Evolutionary conservation across 306 rosid species (phyloP).

Genomic region (Mimosa pudica): DNA sequence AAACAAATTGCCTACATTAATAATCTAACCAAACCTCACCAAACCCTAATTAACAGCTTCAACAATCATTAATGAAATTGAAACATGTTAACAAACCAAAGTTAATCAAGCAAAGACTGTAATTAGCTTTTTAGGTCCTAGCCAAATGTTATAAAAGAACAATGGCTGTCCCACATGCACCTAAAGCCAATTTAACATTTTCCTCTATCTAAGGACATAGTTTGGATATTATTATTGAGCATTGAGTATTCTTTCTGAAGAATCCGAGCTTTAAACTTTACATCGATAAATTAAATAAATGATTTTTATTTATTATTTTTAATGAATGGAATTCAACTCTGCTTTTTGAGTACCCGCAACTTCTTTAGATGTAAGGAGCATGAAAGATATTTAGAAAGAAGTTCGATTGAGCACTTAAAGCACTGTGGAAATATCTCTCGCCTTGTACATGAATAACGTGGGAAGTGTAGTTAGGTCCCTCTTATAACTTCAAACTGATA

Average conservation of each 20-base stretch:
- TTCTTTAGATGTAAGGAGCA: neutral
- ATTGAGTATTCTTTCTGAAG: neutral
- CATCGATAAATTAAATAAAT: neutral
- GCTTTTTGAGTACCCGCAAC: neutral
- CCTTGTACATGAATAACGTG: neutral
- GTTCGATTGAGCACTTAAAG: neutral
- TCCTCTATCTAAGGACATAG: neutral
- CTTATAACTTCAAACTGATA: too few relatives aligned
- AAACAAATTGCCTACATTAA: constrained; percentile 13
- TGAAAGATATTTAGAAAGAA: neutral
- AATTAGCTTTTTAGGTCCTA: neutral
- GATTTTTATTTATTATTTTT: neutral
- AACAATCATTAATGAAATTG: constrained; percentile 38
- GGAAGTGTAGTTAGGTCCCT: too few relatives aligned
- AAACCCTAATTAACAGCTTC: constrained; percentile 24
- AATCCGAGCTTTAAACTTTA: neutral
- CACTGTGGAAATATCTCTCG: neutral
- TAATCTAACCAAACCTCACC: constrained; percentile 42
- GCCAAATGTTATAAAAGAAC: neutral
- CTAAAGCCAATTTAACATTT: constrained; percentile 2
- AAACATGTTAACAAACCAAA: constrained; percentile 10
- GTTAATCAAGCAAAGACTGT: constrained; percentile 6
- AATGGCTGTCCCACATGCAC: constrained; percentile 30
- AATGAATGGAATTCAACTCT: neutral
- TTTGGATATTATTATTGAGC: neutral